A percentile compares a stretch with the other conserved stretches of the same genome.
These are phyloP conservation scores for Chrysoporthe cubensis DNA, from an alignment of 2,329 filamentous ascomycete species.

Conservation along the genomic window DNA sequence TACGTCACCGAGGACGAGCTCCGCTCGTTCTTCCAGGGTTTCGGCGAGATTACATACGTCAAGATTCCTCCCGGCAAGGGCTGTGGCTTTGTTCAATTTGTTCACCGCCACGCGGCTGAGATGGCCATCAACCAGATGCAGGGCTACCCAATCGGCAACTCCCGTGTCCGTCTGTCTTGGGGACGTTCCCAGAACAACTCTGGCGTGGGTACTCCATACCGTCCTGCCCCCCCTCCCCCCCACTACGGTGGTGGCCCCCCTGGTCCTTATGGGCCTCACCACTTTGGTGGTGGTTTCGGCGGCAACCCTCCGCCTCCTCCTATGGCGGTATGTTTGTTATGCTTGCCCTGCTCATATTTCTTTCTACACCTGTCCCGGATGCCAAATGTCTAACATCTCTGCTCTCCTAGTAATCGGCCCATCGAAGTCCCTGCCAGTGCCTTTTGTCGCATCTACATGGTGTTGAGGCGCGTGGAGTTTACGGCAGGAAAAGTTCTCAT, in stretches of 20 bases:
- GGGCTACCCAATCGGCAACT: slow-evolving; percentile 98
- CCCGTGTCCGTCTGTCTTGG: slow-evolving; percentile 95
- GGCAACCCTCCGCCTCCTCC: slow-evolving; percentile 27
- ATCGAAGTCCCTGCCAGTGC: slow-evolving; percentile 28
- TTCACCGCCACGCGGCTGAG: slow-evolving; percentile 96
- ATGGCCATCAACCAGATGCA: slow-evolving; percentile 99
- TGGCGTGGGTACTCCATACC: slow-evolving; percentile 94
- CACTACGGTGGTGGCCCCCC: slow-evolving; percentile 52
- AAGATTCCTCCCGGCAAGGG: slow-evolving; percentile 99
- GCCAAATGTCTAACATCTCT: slow-evolving; percentile 2
- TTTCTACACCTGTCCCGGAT: slow-evolving; percentile 1
- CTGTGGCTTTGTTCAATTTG: slow-evolving; percentile 98
- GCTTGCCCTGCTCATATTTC: slow-evolving; percentile 18
- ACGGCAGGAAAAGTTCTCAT: slow-evolving; percentile 30
- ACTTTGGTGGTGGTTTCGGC: slow-evolving; percentile 45
- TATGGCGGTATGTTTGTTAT: slow-evolving; percentile 26
- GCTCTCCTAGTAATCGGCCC: slow-evolving; percentile 22
- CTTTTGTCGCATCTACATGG: slow-evolving; percentile 30
- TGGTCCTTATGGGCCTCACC: slow-evolving; percentile 50
- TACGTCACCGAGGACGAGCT: slow-evolving; percentile 99
- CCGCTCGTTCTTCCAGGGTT: slow-evolving; percentile 99
- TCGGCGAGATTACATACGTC: slow-evolving; percentile 99
- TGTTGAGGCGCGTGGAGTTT: slow-evolving; percentile 30
- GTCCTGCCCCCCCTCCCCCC: slow-evolving; percentile 76
- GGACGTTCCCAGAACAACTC: slow-evolving; percentile 99